Conservation (phyloP, 257 asterid species). For the Nicotiana paniculata region DNA sequence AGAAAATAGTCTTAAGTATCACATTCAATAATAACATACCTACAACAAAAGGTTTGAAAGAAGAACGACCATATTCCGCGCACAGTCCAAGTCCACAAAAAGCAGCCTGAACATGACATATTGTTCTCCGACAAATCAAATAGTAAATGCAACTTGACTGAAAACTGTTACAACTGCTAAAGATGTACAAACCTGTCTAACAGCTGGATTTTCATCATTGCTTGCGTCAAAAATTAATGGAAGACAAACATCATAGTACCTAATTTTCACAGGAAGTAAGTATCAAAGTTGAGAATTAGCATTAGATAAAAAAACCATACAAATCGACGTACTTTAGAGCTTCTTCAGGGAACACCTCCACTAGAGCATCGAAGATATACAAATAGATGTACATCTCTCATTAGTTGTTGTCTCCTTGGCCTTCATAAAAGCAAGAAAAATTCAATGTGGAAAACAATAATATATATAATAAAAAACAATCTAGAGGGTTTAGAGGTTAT, state of each 20-base stretch:
- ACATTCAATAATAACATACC: constrained; percentile 25
- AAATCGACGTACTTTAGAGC: constrained; percentile 6
- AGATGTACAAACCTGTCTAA: constrained; percentile 61
- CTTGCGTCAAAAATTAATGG: constrained; percentile 60
- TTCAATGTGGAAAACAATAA: neutral
- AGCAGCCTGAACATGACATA: constrained; percentile 57
- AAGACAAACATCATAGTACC: constrained; percentile 56
- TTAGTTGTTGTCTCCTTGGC: constrained; percentile 87
- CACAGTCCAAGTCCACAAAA: constrained; percentile 90
- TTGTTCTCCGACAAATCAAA: no score
- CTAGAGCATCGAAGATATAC: constrained; percentile 84
- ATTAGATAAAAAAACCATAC: no score
- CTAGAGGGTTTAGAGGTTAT: neutral
- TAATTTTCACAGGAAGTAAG: constrained; percentile 7
- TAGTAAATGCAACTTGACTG: no score
- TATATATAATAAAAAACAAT: neutral
- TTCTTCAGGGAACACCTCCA: constrained; percentile 66
- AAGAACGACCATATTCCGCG: constrained; percentile 79
- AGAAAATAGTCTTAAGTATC: neutral
- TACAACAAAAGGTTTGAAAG: constrained; percentile 80
- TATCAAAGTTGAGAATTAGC: no score
- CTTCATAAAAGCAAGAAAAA: constrained; percentile 22
- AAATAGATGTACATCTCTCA: constrained; percentile 90
- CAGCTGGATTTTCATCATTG: constrained; percentile 76
- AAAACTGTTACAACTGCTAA: no score